These are phyloP conservation scores for Rehmannia glutinosa DNA, from an alignment of 257 asterid genomes.

Conservation along the genomic window DNA sequence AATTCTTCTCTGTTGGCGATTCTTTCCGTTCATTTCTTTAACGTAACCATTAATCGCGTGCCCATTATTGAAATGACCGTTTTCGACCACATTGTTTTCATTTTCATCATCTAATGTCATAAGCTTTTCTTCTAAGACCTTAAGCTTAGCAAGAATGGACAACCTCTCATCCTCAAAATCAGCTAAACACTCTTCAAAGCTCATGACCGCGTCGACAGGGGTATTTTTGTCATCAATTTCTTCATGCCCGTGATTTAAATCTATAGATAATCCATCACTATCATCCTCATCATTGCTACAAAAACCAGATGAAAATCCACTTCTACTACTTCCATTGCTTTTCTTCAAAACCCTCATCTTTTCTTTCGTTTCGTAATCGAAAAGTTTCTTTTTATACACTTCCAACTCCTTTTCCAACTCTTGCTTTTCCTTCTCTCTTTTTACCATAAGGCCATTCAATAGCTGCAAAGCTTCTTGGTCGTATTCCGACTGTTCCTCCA, in stretches of 20 bases:
- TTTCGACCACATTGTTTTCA: no score
- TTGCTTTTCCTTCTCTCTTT: conserved; percentile 65
- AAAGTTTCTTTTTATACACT: conserved; percentile 38
- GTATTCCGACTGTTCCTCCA: conserved; percentile 78
- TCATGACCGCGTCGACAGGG: no score
- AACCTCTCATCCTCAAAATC: conserved; percentile 65
- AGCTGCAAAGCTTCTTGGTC: conserved; percentile 76
- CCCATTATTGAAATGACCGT: no score
- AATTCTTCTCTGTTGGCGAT: no score
- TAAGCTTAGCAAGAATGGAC: conserved; percentile 58
- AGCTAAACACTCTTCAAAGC: conserved; percentile 53
- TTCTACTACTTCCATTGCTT: conserved; percentile 38
- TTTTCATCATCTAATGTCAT: conserved; percentile 39
- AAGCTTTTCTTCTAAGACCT: conserved; percentile 56
- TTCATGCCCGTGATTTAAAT: conserved; percentile 38
- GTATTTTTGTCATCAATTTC: no score
- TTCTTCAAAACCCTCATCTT: conserved; percentile 37
- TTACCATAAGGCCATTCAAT: conserved; percentile 58
- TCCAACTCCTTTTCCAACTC: conserved; percentile 64
- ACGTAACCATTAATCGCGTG: no score
- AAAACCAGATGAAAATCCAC: conserved; percentile 54
- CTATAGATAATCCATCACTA: conserved; percentile 51
- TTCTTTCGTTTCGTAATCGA: conserved; percentile 51
- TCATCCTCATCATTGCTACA: conserved; percentile 66
- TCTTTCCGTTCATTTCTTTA: conserved; percentile 35